Conservation (phyloP, 495 filamentous ascomycete species). For the Penicillium subrubescens region DNA sequence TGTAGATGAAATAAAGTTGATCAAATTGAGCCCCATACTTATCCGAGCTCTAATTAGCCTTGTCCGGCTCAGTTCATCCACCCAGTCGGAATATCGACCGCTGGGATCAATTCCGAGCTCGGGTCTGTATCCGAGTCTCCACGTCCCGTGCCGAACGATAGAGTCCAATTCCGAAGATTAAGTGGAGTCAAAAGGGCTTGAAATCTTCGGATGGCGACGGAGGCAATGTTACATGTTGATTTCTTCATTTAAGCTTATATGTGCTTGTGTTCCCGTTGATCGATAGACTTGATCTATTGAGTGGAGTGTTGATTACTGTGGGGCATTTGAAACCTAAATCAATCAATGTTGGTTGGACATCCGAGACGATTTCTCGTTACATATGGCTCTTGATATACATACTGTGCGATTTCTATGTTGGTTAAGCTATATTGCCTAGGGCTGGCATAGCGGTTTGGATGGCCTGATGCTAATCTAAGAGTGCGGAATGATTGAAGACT, state of each 20-base stretch:
- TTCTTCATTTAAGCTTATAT: neutral
- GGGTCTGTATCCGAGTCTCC: neutral
- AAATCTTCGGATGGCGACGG: neutral
- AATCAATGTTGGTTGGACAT: neutral
- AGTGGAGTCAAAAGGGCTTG: neutral
- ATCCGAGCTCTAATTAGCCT: neutral
- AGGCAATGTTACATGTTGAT: neutral
- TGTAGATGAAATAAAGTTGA: neutral
- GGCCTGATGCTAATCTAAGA: too few species aligned
- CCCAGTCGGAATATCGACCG: neutral
- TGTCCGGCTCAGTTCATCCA: neutral
- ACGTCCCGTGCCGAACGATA: neutral
- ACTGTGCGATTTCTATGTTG: too few species aligned
- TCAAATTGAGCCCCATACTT: neutral
- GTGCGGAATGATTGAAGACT: constrained; percentile 24
- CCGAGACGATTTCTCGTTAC: neutral
- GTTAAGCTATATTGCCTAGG: too few species aligned
- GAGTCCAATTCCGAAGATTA: neutral
- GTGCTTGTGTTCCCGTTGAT: neutral
- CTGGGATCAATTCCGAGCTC: neutral
- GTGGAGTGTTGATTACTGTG: neutral
- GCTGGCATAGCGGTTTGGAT: too few species aligned
- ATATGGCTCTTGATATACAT: too few species aligned
- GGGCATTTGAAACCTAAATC: neutral
- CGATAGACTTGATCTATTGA: neutral